Conservation (phyloP, 495 filamentous ascomycete species). For the Bathelium albidoporum region DNA sequence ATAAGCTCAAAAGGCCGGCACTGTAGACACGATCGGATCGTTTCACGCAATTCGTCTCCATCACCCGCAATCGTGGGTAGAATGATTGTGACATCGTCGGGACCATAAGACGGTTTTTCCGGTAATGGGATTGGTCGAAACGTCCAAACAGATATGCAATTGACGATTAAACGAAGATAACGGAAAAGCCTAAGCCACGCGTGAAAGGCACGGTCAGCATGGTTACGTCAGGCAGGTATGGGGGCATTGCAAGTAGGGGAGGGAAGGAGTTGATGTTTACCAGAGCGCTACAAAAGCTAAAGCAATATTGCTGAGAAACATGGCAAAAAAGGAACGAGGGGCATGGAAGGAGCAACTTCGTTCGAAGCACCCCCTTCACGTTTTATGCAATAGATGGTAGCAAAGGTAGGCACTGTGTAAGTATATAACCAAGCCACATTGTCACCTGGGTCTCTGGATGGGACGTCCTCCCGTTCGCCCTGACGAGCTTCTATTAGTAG, state of each 20-base stretch:
- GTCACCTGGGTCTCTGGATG: conserved; percentile 14
- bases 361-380: conserved; percentile 23
- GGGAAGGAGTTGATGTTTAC: not conserved
- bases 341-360: conserved; percentile 3
- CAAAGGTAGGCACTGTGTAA: conserved; percentile 17
- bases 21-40: conserved; percentile 47
- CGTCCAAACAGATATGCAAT: conserved; percentile 53
- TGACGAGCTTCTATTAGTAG: conserved; percentile 22
- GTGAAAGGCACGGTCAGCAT: not conserved
- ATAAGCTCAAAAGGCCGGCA: conserved; percentile 49
- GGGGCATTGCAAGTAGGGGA: not conserved
- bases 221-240: conserved; percentile 1
- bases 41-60: conserved; percentile 48
- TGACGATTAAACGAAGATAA: conserved; percentile 56
- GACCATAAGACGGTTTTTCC: conserved; percentile 51
- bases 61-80: conserved; percentile 59
- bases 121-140: conserved; percentile 54
- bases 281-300: conserved; percentile 2
- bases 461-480: conserved; percentile 19
- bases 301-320: not conserved
- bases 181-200: conserved; percentile 20
- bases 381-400: conserved; percentile 8
- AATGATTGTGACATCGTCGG: conserved; percentile 64
- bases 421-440: conserved; percentile 28
- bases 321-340: conserved; percentile 5